phyloP scores from a whole-genome alignment of 495 filamentous ascomycete genomes.

The Penicilliopsis zonata region DNA sequence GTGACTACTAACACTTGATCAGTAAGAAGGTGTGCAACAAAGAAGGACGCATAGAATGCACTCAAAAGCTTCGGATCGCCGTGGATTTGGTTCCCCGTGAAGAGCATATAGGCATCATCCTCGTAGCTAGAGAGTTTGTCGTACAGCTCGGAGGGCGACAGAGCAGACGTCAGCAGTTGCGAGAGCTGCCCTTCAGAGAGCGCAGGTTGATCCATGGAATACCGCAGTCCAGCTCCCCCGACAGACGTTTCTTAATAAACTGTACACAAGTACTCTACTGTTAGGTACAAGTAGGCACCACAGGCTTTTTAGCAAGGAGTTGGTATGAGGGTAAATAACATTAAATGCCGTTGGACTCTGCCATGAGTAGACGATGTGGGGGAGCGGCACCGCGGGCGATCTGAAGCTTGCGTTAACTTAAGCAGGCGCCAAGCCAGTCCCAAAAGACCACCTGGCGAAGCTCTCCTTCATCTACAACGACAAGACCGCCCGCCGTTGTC shows the following conservation, averaged over 20 bases:
- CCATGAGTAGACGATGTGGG: conserved; percentile 10
- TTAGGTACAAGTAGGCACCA: no score
- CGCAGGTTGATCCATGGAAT: conserved; percentile 21
- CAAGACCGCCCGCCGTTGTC: not conserved
- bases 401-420: conserved; percentile 1
- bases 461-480: conserved; percentile 14
- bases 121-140: conserved; percentile 35
- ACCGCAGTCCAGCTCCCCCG: not conserved
- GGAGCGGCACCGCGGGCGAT: conserved; percentile 23
- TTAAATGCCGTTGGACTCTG: no score
- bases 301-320: not conserved
- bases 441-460: conserved; percentile 40
- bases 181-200: conserved; percentile 27
- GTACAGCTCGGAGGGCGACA: conserved; percentile 29
- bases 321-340: not conserved
- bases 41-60: conserved; percentile 37
- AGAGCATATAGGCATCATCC: conserved; percentile 23
- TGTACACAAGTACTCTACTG: no score
- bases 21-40: conserved; percentile 39
- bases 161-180: conserved; percentile 18
- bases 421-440: conserved; percentile 17
- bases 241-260: not conserved
- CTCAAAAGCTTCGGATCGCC: conserved; percentile 22
- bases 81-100: conserved; percentile 6
- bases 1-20: conserved; percentile 36